phyloP scores from a whole-genome alignment of 2,329 filamentous ascomycete genomes.

The Cytospora piceicola region DNA sequence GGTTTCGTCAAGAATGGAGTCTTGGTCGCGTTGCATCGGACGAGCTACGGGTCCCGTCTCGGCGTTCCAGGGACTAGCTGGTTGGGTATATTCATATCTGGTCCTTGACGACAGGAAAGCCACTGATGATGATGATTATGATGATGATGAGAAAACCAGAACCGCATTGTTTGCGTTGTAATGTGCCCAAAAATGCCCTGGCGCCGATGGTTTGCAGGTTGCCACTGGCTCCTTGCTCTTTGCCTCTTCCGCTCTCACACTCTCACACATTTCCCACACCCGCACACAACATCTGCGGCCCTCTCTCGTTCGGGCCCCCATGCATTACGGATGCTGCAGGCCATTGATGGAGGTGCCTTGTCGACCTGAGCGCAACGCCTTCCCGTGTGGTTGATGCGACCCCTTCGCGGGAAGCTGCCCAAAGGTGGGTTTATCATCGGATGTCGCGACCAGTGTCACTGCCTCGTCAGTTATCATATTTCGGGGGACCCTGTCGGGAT shows the following conservation, averaged over 20 bases:
- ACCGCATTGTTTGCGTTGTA: not conserved
- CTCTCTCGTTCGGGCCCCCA: not conserved
- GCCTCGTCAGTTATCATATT: conserved; percentile 29
- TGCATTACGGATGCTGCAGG: conserved; percentile 6
- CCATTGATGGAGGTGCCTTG: conserved; percentile 17
- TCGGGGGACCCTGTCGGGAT: conserved; percentile 14
- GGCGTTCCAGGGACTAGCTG: conserved; percentile 19
- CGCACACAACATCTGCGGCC: not conserved
- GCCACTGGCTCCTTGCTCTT: not conserved
- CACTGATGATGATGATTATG: not conserved
- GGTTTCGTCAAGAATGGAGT: conserved; percentile 15
- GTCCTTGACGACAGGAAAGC: not conserved
- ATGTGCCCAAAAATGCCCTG: not conserved
- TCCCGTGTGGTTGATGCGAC: conserved; percentile 8
- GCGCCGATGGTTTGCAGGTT: conserved; percentile 11
- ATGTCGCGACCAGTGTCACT: conserved; percentile 18
- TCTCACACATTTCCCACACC: not conserved
- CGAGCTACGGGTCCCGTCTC: conserved; percentile 19
- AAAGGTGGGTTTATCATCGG: conserved; percentile 15
- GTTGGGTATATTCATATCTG: not conserved
- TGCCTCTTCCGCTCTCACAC: not conserved
- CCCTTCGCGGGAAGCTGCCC: conserved; percentile 7
- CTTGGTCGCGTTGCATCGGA: conserved; percentile 22
- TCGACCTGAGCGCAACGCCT: conserved; percentile 10
- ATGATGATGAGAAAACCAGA: conserved; percentile 2